Conservation (phyloP, 23 red algal genomes). For the Gracilaria domingensis region DNA sequence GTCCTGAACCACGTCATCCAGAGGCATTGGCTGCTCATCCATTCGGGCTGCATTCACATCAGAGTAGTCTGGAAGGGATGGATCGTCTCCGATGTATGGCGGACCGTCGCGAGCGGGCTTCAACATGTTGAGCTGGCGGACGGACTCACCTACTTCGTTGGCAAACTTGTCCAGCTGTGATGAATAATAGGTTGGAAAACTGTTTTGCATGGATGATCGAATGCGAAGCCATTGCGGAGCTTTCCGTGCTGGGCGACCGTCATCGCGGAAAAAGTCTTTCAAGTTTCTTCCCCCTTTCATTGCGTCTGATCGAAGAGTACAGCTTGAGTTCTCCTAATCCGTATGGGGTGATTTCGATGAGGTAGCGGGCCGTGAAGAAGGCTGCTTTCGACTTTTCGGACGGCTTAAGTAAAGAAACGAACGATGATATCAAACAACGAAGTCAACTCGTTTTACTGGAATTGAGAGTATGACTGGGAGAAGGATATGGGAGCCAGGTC, state of each 20-base stretch:
- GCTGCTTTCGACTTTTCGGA: too few relatives aligned
- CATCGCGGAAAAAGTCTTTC: neutral
- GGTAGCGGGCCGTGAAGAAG: too few relatives aligned
- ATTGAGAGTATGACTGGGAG: too few relatives aligned
- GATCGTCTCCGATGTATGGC: constrained; percentile 2
- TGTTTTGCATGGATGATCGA: constrained; percentile 6
- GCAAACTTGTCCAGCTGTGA: constrained; percentile 22
- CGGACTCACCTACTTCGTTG: constrained; percentile 4
- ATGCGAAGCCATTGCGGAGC: constrained; percentile 41
- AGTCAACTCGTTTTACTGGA: too few relatives aligned
- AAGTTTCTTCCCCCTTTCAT: too few relatives aligned
- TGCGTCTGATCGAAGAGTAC: too few relatives aligned
- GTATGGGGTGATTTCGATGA: too few relatives aligned
- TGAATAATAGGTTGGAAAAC: constrained; percentile 42
- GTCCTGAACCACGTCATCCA: constrained; percentile 32
- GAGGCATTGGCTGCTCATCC: neutral
- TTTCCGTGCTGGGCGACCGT: neutral
- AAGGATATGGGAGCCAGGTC: too few relatives aligned
- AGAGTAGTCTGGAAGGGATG: constrained; percentile 14
- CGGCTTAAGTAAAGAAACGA: too few relatives aligned
- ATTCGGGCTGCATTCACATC: constrained; percentile 27
- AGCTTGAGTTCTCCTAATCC: too few relatives aligned
- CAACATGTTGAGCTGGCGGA: constrained; percentile 24
- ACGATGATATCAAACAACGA: too few relatives aligned
- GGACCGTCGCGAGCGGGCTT: constrained; percentile 16